Base-by-base conservation (phyloP, 352 stramenopile species). In the Pythium diclinum region DNA sequence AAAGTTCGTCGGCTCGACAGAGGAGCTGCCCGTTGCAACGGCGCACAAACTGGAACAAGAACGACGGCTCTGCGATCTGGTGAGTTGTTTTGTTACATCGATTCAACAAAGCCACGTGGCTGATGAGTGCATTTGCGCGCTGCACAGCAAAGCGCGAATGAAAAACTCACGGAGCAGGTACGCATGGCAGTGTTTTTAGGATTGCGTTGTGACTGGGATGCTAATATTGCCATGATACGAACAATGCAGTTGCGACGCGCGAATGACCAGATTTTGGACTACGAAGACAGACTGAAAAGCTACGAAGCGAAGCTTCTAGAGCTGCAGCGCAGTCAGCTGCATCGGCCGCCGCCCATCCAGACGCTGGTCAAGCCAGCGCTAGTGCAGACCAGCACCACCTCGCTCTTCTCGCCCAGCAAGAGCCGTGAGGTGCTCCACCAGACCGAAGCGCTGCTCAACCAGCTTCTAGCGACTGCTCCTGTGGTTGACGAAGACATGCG, bases 111-210 rank as follows among this genome's bases (percentile, higher is more conserved):
- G 25, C 4, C 25, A 28, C 25, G 56, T 19, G 17, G n/a, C 30
- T 16, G 6, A 36, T 25, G 13, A 32, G 1, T 49, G 32, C 13
- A 10, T 30, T 54, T 23, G 23, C 16, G 7, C 47, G 28, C 25
- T 75, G n/a, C 48, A 25, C 52, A 91, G 82, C 72, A 77, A 72
- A 69, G 65, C 48, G 70, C 65, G 7, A 89, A 88, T 47, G 64
- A 83, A 56, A 89, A 85, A 61, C 66, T 91, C 25, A 88, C 78
- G 28, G 71, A 89, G 53, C 79, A 89, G 76, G 79, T 91, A 17
- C 9, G 6, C 13, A 17, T 36, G 4, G 9, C 47, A 17, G 3
- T 30, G 19, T 19, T 34, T 25, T 13, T 9, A 21, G 30, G 19
- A 6, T 8, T 19, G 33, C 21, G 34, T 16, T n/a, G 10, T 33